Evolutionary conservation across 495 filamentous ascomycete species (phyloP), one percentile per base, ranked within the genome.

Genomic region (Pyrenopolyporus hunteri): DNA sequence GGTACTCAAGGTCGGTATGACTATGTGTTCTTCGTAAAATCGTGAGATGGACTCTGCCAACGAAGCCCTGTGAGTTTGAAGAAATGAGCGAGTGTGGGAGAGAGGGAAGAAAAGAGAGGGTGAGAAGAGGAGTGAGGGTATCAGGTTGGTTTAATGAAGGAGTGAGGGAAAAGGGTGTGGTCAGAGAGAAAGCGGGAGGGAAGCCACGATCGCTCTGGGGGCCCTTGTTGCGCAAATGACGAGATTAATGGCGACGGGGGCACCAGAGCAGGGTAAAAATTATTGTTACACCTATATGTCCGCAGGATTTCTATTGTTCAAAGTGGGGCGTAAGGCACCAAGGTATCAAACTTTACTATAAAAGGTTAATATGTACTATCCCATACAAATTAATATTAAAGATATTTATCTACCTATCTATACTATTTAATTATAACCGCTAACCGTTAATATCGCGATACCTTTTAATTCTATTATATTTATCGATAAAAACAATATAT

Each of bases 1-100:
- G 66, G 70, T 78, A 76, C 64, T 73, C 77, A 73, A 70, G 64
- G 58, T 68, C 54, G 59, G 42, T 50, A n/a, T 13, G 45, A 33
- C 29, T 22, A 37, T 48, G 29, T 14, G 23, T 72, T 67, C 61
- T 65, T 67, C 55, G 64, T 67, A 66, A 73, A 59, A 46, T 67
- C 67, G 64, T 63, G 55, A 60, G 39, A 46, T 70, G 78, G 77
- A 81, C 80, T 83, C 78, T 83, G 80, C 80, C 79, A 83, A 83
- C 80, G 80, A 80, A 81, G 79, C 72, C 79, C 69, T 77, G 68
- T 73, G 66, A 53, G 60, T 62, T 47, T 36, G 57, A 57, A 47
- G 53, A 57, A 64, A 42, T 35, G 58, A 63, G 51, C 36, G 66
- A 52, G 40, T 40, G 57, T 16, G 45, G 50, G 14, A 50, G 25